phyloP scores from a whole-genome alignment of 2,329 filamentous ascomycete genomes.

The Colletotrichum sp. region DNA sequence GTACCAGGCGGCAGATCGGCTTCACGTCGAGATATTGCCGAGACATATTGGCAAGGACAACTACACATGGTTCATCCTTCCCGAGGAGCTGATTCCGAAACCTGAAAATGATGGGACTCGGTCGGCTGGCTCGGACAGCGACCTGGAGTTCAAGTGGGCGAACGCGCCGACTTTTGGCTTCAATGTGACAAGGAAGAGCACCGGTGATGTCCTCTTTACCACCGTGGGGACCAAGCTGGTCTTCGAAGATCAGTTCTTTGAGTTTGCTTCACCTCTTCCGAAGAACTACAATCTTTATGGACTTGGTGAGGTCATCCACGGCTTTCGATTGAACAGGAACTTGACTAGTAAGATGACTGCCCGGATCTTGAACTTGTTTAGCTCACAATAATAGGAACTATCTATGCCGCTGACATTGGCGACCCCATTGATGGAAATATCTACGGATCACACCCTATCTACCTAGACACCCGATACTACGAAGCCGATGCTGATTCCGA shows the following conservation, averaged over 20 bases:
- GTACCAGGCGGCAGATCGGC: constrained; percentile 67
- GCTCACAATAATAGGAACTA: constrained; percentile 36
- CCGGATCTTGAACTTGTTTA: not conserved
- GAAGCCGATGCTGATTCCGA: constrained; percentile 54
- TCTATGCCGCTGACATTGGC: constrained; percentile 71
- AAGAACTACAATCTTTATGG: constrained; percentile 79
- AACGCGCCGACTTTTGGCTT: constrained; percentile 71
- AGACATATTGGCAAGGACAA: constrained; percentile 66
- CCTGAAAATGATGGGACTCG: constrained; percentile 38
- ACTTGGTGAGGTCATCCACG: constrained; percentile 75
- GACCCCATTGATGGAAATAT: constrained; percentile 71
- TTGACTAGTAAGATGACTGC: constrained; percentile 58
- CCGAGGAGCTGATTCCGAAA: constrained; percentile 65
- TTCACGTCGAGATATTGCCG: constrained; percentile 75
- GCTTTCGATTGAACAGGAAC: constrained; percentile 74
- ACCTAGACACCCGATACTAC: constrained; percentile 81
- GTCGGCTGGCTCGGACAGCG: constrained; percentile 44
- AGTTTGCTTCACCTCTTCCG: constrained; percentile 70
- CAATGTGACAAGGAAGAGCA: constrained; percentile 62
- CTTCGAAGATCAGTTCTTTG: constrained; percentile 80
- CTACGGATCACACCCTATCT: constrained; percentile 80
- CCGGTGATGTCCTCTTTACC: constrained; percentile 70
- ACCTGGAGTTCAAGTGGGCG: constrained; percentile 59
- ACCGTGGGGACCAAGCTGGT: constrained; percentile 69
- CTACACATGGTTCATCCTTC: constrained; percentile 69